Conservation (phyloP, 768 basidiomycete genomes). For the Tulasnella sp. region DNA sequence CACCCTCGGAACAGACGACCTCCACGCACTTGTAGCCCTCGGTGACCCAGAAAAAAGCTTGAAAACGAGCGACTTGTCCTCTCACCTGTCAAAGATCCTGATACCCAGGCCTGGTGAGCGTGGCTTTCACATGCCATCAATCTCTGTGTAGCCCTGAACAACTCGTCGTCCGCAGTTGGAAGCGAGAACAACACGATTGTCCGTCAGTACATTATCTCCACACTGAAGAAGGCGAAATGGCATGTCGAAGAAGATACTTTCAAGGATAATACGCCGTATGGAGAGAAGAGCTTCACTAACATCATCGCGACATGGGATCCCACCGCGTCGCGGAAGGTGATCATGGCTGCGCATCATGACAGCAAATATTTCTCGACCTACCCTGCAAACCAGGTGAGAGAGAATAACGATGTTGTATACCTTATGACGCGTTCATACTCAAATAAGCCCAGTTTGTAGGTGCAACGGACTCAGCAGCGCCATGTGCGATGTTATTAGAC, state of each 20-base stretch:
- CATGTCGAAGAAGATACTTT: constrained; percentile 81
- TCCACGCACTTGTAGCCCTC: constrained; percentile 41
- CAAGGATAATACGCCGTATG: constrained; percentile 68
- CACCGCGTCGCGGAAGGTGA: constrained; percentile 63
- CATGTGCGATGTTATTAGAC: constrained; percentile 90
- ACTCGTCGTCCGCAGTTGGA: constrained; percentile 42
- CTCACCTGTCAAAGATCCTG: constrained; percentile 72
- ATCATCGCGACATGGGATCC: constrained; percentile 93
- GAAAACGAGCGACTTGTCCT: constrained; percentile 51
- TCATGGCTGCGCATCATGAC: constrained; percentile 90
- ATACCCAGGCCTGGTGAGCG: constrained; percentile 72
- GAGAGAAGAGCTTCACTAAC: constrained; percentile 71
- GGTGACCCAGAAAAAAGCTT: constrained; percentile 58
- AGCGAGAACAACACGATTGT: constrained; percentile 73
- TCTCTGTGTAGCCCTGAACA: neutral
- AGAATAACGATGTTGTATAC: constrained; percentile 9
- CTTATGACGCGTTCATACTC: neutral
- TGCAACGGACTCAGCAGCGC: constrained; percentile 92
- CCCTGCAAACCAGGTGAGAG: constrained; percentile 62
- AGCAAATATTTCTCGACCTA: constrained; percentile 73
- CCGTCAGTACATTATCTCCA: constrained; percentile 66
- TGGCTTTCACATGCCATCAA: constrained; percentile 14
- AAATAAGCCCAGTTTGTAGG: constrained; percentile 67
- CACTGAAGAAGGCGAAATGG: constrained; percentile 68
- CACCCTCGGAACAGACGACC: constrained; percentile 28